Conservation (phyloP, 73 alveolate genomes). For the Paramecium bursaria region DNA sequence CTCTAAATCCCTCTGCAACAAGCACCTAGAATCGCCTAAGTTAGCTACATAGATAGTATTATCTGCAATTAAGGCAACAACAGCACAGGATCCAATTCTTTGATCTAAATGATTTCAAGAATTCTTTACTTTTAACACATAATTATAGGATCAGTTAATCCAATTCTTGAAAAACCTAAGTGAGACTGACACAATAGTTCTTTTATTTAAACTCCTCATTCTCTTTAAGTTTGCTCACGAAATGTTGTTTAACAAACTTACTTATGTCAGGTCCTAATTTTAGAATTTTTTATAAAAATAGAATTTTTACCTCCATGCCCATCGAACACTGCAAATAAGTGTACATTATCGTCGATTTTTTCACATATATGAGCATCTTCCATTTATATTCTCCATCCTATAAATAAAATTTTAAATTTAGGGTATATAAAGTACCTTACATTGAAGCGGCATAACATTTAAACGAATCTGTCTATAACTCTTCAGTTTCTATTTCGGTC, state of each 20-base stretch:
- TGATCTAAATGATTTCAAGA: not conserved
- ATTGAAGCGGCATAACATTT: not conserved
- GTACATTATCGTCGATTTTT: slow-evolving; percentile 10
- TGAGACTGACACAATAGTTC: slow-evolving; percentile 23
- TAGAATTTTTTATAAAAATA: too few relatives aligned
- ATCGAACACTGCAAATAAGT: slow-evolving; percentile 57
- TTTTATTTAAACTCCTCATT: not conserved
- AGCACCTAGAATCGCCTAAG: slow-evolving; percentile 70
- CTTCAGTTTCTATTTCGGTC: not conserved
- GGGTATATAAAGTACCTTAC: too few relatives aligned
- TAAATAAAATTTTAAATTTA: too few relatives aligned
- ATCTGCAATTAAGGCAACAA: slow-evolving; percentile 62
- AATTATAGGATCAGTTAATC: not conserved
- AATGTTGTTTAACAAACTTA: not conserved
- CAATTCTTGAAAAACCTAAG: not conserved
- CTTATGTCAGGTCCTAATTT: too few relatives aligned
- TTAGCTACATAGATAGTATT: slow-evolving; percentile 65
- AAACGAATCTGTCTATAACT: not conserved
- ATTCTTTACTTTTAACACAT: slow-evolving; percentile 11
- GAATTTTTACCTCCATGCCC: slow-evolving; percentile 67
- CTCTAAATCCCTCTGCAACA: slow-evolving; percentile 61
- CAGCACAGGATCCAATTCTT: slow-evolving; percentile 63
- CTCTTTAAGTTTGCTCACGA: not conserved
- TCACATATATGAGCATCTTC: slow-evolving; percentile 45
- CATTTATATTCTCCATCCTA: slow-evolving; percentile 48